These are phyloP conservation scores for Nicotiana tomentosiformis DNA, from an alignment of 257 asterid species.

Conservation along the genomic window DNA sequence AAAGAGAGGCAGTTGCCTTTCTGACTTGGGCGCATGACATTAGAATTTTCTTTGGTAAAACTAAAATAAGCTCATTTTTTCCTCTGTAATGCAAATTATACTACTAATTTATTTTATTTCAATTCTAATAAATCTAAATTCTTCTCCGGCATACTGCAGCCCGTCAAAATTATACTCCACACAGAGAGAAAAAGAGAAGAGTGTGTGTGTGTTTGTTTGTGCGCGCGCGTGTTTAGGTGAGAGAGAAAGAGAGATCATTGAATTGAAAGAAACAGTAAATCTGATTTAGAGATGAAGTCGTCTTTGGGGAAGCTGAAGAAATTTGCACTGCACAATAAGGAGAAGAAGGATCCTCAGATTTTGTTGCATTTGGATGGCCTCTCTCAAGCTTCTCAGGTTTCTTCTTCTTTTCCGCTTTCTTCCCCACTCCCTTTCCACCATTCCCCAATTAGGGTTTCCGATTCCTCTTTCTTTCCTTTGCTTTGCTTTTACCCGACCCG, in stretches of 20 bases:
- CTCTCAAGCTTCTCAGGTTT: conserved; percentile 31
- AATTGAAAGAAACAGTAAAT: background rate
- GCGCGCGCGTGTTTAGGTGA: background rate
- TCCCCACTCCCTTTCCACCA: background rate
- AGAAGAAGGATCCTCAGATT: conserved; percentile 30
- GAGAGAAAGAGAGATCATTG: background rate
- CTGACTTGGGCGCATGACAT: conserved; percentile 50
- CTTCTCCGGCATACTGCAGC: conserved; percentile 3
- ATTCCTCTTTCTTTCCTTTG: background rate
- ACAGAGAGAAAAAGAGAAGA: background rate
- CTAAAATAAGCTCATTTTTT: background rate
- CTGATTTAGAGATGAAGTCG: conserved; percentile 26
- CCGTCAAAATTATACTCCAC: background rate
- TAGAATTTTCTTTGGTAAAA: conserved; percentile 29
- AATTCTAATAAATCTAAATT: background rate
- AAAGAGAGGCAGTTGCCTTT: conserved; percentile 25
- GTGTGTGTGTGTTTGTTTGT: background rate
- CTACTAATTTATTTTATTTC: background rate
- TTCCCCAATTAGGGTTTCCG: conserved; percentile 6
- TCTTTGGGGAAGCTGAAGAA: conserved; percentile 33
- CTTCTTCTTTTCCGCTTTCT: background rate
- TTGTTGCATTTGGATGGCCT: conserved; percentile 26
- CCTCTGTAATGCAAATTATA: background rate
- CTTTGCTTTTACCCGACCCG: background rate
- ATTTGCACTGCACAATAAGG: conserved; percentile 27